Conservation (phyloP, 2,329 filamentous ascomycete species). For the Cryphonectria nitschkei region DNA sequence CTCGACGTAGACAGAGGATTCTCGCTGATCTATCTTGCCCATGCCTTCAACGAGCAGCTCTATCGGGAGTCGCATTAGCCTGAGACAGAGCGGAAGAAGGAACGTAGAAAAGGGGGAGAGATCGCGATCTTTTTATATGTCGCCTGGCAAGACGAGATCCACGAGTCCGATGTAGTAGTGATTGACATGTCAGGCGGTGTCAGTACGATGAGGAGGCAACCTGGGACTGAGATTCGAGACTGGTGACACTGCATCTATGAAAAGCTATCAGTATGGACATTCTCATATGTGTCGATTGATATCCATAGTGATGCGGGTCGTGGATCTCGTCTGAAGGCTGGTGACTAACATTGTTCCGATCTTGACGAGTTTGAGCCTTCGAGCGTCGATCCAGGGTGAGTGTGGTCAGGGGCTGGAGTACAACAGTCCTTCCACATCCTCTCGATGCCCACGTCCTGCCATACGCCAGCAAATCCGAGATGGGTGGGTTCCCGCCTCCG, state of each 20-base stretch:
- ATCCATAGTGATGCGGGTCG: conserved; percentile 4
- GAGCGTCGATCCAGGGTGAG: background rate
- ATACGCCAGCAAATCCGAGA: background rate
- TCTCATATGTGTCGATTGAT: conserved; percentile 1
- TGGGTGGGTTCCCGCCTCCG: background rate
- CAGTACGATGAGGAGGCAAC: background rate
- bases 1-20: background rate
- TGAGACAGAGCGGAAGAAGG: background rate
- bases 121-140: background rate
- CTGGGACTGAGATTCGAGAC: background rate
- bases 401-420: background rate
- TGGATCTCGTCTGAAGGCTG: background rate
- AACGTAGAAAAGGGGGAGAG: background rate
- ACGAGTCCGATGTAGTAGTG: background rate
- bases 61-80: background rate
- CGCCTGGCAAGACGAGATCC: background rate
- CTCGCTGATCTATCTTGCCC: background rate
- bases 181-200: background rate
- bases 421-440: background rate
- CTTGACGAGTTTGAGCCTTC: background rate
- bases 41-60: background rate
- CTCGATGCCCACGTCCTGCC: background rate
- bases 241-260: background rate
- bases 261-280: background rate
- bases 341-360: background rate